Base-by-base conservation (phyloP, 2,329 filamentous ascomycete genomes). In the Coniella vitis region DNA sequence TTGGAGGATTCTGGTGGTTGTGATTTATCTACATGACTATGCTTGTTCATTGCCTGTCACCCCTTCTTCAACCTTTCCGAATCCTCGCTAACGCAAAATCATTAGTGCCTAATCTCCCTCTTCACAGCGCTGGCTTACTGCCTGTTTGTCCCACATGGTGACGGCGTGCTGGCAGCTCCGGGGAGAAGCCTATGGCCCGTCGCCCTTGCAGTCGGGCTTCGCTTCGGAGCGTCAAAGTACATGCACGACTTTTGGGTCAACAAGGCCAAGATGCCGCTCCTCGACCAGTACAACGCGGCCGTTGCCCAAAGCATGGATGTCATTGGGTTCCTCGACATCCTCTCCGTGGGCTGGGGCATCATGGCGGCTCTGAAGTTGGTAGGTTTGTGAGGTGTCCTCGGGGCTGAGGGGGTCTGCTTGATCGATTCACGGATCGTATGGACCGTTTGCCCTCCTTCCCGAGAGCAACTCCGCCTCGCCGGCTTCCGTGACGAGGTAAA, bases 401-500 rank as follows among this genome's bases (percentile, higher is more conserved):
- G 32, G 4, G 17, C 12, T 3, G 3, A 4, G 16, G 5, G 21
- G 20, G 12, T n/a, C n/a, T n/a, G n/a, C n/a, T n/a, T n/a, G n/a
- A n/a, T n/a, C n/a, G n/a, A n/a, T n/a, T 21, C 49, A 69, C 29
- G 79, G 78, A 38, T 79, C 66, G 65, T 77, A 81, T 2, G 79
- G 70, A 4, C 71, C 70, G 2, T 49, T 64, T 2, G 79, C 77
- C 47, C 74, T 69, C 3, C 61, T 66, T 1, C 78, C 78, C 19
- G 72, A 81, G 41, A 83, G 60, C 12, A 81, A 63, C 39, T 80
- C 74, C 0, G 79, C 73, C 45, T 75, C 69, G 0, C 72, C 76
- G 45, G 72, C 59, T 47, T 74, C 73, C 48, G 61, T 75, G 7
- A 84, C 75, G 3, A 83, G 63, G 45, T 81, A 72, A 7, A 83